Base-by-base conservation (phyloP, 2,329 filamentous ascomycete genomes). In the Alternaria ethzedia region DNA sequence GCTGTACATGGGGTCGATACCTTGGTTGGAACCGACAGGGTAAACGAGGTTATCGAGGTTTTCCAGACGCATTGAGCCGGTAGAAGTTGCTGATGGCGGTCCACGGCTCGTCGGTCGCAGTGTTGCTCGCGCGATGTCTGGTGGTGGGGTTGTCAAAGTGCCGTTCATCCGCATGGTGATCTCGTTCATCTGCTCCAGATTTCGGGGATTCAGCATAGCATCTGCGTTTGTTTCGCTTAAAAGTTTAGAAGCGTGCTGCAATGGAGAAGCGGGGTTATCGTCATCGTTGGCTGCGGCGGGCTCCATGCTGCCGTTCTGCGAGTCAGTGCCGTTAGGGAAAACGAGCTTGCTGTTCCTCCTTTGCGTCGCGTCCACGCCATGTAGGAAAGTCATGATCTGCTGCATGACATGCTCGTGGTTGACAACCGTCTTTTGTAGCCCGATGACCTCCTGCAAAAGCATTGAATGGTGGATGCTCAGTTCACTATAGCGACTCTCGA, bases 1-100 rank as follows among this genome's bases (percentile, higher is more conserved):
- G 71, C 92, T 91, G 76, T 95, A 94, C 86, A 97, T 96, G 1
- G 95, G 94, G 76, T 97, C 94, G 69, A 97, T 97, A 57, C 94
- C 94, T 69, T 96, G 92, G 0, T 91, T 96, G 68, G 94, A 89
- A 17, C 94, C 94, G 15, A 97, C 93, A 0, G 95, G 94, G 77
- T 97, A 98, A 10, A 97, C 94, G 57, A 96, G 87, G 67, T 86
- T 87, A 65, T 91, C 89, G 47, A 91, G 79, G 59, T 91, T 89
- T 13, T 83, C 83, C 43, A 85, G 86, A 6, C 84, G 84, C 75
- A 88, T 82, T 3, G 83, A 80, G 4, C 83, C 82, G 43, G 83
- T 85, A 1, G 87, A 87, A 4, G 83, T 78, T 30, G 83, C 82
- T 6, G 84, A 85, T 32, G 82, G 74, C 17, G 78, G 81, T 6